Conservation (phyloP, 306 rosid genomes). For the Quillaja saponaria region DNA sequence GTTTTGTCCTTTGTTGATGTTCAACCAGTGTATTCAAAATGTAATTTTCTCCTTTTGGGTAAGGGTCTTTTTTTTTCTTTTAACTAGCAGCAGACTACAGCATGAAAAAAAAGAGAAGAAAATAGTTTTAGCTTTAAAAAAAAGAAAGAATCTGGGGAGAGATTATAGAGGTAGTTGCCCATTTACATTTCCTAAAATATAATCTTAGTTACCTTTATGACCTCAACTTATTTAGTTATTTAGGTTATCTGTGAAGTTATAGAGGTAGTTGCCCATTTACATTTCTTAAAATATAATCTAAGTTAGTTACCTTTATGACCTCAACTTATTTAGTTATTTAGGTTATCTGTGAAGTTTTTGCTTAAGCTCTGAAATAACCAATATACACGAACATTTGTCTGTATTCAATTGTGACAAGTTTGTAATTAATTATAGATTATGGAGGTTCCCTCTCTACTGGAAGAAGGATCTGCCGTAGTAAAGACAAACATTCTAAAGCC, state of each 20-base stretch:
- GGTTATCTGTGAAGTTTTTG: neutral
- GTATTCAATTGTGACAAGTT: constrained; percentile 33
- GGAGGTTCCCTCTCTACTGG: constrained; percentile 90
- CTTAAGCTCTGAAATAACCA: too few relatives aligned
- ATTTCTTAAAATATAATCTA: too few relatives aligned
- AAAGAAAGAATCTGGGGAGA: neutral
- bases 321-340: neutral
- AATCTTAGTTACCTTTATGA: neutral
- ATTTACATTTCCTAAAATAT: too few relatives aligned
- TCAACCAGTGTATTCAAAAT: constrained; percentile 3
- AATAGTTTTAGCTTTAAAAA: constrained; percentile 7
- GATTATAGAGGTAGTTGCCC: too few relatives aligned
- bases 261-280: too few relatives aligned
- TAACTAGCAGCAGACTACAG: neutral
- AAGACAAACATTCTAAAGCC: constrained; percentile 70
- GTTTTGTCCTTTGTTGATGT: neutral
- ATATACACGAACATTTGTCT: too few relatives aligned
- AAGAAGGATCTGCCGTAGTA: constrained; percentile 69
- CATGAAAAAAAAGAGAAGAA: too few relatives aligned
- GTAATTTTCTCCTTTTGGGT: too few relatives aligned
- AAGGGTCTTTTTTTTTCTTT: neutral
- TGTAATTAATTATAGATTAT: constrained; percentile 51
- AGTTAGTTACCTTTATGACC: neutral
- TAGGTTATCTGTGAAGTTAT: too few relatives aligned
- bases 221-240: neutral